Evolutionary conservation across 1,284 basidiomycete genomes (phyloP), one percentile per base, ranked within the genome.

Genomic region (Stereum hirsutum): DNA sequence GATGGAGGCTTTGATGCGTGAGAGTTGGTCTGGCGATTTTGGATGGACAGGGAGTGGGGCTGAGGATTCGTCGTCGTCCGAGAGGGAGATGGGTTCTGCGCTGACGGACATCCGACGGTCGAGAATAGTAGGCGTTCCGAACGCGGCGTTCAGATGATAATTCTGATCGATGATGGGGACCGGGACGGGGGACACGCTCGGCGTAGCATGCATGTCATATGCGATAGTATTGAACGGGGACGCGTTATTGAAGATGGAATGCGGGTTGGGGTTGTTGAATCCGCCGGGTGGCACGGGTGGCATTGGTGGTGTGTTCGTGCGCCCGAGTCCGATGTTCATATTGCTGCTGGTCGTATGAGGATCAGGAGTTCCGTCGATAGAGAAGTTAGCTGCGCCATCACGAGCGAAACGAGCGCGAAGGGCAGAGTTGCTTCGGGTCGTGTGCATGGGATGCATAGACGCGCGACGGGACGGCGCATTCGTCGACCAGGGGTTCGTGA

Each of bases 71-170:
- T 78, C 75, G 54, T 89, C 81, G n/a, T n/a, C n/a, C n/a, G n/a
- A n/a, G 21, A 96, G 88, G 1, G 84, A 77, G 58, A 98, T 91
- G 3, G 92, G 92, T 64, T 99, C 95, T n/a, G 96, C 95, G 44
- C 89, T 94, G 47, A 99, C 93, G 27, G 93, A 97, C 2, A 89
- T 89, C 33, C 95, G 81, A 34, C 95, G 78, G 21, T 88, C 90
- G 51, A 97, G 80, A 46, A 94, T 89, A 25, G 74, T 77, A n/a
- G n/a, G n/a, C n/a, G n/a, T n/a, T n/a, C n/a, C n/a, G n/a, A n/a
- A n/a, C n/a, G n/a, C n/a, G 17, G 78, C 80, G 4, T n/a, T 75
- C 75, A 42, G 75, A 78, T n/a, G n/a, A n/a, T n/a, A n/a, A 33
- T 81, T 72, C 58, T 73, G 85, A 57, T 79, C 81, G n/a, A n/a